Evolutionary conservation across 139 green algal genomes (phyloP).

Genomic region (Tetraselmis striata): DNA sequence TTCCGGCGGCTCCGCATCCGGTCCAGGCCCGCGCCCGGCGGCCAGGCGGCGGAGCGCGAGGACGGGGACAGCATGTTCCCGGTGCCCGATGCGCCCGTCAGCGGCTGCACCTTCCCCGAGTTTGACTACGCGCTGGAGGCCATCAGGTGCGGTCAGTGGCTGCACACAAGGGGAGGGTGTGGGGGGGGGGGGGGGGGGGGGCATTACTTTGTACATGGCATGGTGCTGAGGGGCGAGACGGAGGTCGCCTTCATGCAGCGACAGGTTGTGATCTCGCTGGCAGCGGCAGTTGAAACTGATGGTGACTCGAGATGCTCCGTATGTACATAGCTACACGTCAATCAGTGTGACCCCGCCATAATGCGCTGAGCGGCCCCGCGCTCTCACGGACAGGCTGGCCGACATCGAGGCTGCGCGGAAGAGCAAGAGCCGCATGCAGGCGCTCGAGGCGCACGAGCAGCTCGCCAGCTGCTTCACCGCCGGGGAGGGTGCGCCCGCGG

Average conservation of each 20-base stretch:
- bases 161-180: too few relatives aligned
- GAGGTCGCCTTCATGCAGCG: too few relatives aligned
- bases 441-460: not conserved
- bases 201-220: too few relatives aligned
- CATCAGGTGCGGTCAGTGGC: conserved; percentile 1
- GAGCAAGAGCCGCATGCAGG: not conserved
- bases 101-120: not conserved
- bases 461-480: not conserved
- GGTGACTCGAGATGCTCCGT: too few relatives aligned
- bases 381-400: not conserved
- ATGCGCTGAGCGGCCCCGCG: too few relatives aligned
- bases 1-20: conserved; percentile 7
- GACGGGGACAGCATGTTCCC: not conserved
- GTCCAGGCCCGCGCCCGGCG: not conserved
- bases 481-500: not conserved
- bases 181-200: too few relatives aligned
- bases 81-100: not conserved
- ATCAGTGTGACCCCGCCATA: too few relatives aligned
- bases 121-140: conserved; percentile 1
- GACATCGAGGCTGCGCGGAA: not conserved
- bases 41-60: not conserved
- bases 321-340: too few relatives aligned
- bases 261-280: too few relatives aligned
- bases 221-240: too few relatives aligned
- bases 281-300: too few relatives aligned